Percentiles rank a stretch among this genome's conserved stretches.
Evolutionary conservation across 1,284 basidiomycete genomes (phyloP).

Genomic region (Puccinia novopanici): DNA sequence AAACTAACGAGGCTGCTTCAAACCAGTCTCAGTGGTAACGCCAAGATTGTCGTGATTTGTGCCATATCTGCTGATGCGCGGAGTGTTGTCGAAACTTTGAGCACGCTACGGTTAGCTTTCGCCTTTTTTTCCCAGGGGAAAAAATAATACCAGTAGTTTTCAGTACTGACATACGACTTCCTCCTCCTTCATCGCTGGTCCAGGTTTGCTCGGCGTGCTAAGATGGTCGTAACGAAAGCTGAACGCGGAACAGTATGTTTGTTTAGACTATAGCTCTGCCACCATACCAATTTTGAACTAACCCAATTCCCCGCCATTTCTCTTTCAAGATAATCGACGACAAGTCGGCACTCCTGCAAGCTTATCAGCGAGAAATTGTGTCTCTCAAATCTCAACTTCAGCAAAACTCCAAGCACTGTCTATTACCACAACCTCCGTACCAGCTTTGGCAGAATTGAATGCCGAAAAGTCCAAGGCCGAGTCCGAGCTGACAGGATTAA

Average conservation of each 20-base stretch:
- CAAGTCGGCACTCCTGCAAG: slow-evolving; percentile 60
- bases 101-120: slow-evolving; percentile 65
- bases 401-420: slow-evolving; percentile 52
- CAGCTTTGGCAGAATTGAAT: slow-evolving; percentile 23
- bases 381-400: slow-evolving; percentile 58
- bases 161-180: neutral
- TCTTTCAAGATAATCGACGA: slow-evolving; percentile 51
- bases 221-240: slow-evolving; percentile 65
- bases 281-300: neutral
- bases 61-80: slow-evolving; percentile 62
- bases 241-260: slow-evolving; percentile 62
- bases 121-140: neutral
- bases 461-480: slow-evolving; percentile 42
- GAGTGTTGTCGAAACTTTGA: slow-evolving; percentile 64
- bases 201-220: slow-evolving; percentile 65
- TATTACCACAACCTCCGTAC: slow-evolving; percentile 17
- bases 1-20: slow-evolving; percentile 65
- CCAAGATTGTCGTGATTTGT: slow-evolving; percentile 65
- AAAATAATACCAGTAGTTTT: too few species aligned
- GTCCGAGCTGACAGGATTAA: slow-evolving; percentile 30
- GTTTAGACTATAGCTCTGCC: neutral
- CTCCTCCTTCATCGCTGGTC: slow-evolving; percentile 54
- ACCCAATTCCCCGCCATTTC: neutral
- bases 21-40: slow-evolving; percentile 65
- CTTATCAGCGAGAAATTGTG: slow-evolving; percentile 62